Evolutionary conservation across 805 yeast species (phyloP).

Genomic region (Clavispora asparagi): DNA sequence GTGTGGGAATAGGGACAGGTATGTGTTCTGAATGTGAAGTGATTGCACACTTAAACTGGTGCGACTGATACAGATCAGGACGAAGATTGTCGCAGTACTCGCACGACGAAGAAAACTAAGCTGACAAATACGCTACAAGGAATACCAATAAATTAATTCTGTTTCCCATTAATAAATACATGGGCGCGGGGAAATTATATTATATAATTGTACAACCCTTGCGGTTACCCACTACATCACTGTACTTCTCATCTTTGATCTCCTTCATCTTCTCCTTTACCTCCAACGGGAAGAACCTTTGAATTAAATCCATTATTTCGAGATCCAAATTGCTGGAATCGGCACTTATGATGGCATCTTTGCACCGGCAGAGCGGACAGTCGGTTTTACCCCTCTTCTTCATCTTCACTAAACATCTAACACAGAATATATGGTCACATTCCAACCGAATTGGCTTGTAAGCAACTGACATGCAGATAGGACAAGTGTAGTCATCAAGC

Average conservation of each 20-base stretch:
- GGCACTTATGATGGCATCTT: constrained; percentile 50
- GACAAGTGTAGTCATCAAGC: constrained; percentile 70
- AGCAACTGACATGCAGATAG: constrained; percentile 65
- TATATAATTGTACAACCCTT: constrained; percentile 11
- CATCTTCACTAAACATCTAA: constrained; percentile 64
- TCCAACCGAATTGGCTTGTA: constrained; percentile 62
- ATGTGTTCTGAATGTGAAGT: too few relatives aligned
- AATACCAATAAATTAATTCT: too few relatives aligned
- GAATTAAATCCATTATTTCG: constrained; percentile 48
- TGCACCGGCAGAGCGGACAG: constrained; percentile 64
- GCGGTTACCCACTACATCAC: constrained; percentile 22
- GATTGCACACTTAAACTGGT: too few relatives aligned
- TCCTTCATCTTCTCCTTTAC: constrained; percentile 57
- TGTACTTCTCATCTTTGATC: constrained; percentile 38
- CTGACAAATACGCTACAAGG: too few relatives aligned
- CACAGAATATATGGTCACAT: constrained; percentile 69
- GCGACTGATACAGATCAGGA: too few relatives aligned
- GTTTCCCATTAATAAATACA: not conserved
- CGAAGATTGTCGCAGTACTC: too few relatives aligned
- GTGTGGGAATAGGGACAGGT: not conserved
- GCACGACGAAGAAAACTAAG: too few relatives aligned
- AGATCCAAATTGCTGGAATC: constrained; percentile 56
- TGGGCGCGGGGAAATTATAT: too few relatives aligned
- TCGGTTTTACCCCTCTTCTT: constrained; percentile 53
- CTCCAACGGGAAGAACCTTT: constrained; percentile 60